Base-by-base conservation (phyloP, 2,329 filamentous ascomycete genomes). In the Penicillium fuscoglaucum region DNA sequence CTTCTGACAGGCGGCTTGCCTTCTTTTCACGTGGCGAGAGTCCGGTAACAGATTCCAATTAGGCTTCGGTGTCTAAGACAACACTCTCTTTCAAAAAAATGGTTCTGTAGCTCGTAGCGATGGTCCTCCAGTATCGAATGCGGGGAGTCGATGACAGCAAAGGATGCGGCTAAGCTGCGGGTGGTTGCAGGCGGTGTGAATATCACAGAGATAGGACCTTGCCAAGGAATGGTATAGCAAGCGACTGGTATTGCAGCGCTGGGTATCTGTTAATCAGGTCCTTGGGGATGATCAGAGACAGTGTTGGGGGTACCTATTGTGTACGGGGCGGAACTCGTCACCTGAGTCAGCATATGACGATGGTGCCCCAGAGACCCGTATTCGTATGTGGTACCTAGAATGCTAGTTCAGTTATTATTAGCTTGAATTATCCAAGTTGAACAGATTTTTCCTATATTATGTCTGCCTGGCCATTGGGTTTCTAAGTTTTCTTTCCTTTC, bases 101-200 rank as follows among this genome's bases (percentile, higher is more conserved):
- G 43, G 44, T 41, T 28, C 19, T 44, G 44, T 52, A 35, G 51
- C 56, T 52, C 28, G 53, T 29, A 58, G 40, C 43, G 55, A 51
- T 53, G 48, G 40, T 45, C 26, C 51, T 61, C 40, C 44, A 60
- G 55, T 44, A 46, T 21, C 3, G 56, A 61, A 65, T 68, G 66
- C 66, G 66, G 66, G 66, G 66, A 66, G 64, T 53, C 35, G 43
- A 35, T 37, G 47, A 55, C 45, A 28, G 28, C 12, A 39, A 55
- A 50, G 10, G 50, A 45, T 53, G 49, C 43, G 49, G 44, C 41
- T 41, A 19, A 35, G 24, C 31, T 57, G 40, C 35, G 37, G 45
- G 19, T 26, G 28, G 43, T 44, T 48, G 47, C 40, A 45, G 50
- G 49, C 43, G 43, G 50, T 54, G 43, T 43, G 13, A 24, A 31